phyloP scores from a whole-genome alignment of 106 monocot species.

The Posidonia australis region DNA sequence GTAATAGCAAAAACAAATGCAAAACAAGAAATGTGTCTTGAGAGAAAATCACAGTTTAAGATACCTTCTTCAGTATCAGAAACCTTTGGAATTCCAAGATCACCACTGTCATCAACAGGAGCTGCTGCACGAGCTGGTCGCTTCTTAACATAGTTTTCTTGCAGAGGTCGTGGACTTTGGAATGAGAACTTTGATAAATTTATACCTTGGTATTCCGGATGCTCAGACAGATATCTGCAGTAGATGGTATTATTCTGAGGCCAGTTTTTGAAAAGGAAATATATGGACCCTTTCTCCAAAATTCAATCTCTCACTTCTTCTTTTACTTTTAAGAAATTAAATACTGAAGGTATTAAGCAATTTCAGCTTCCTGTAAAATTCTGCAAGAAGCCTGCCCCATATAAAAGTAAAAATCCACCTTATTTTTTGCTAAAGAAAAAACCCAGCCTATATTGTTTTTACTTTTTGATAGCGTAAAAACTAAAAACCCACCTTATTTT shows the following conservation, averaged over 20 bases:
- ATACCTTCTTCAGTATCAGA: background rate
- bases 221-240: slow-evolving; percentile 48
- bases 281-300: background rate
- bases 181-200: slow-evolving; percentile 56
- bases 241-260: background rate
- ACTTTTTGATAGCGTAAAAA: no score
- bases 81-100: background rate
- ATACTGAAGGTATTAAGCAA: no score
- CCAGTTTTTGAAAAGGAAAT: background rate
- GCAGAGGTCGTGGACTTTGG: slow-evolving; percentile 58
- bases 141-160: slow-evolving; percentile 70
- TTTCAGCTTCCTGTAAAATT: no score
- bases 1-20: no score
- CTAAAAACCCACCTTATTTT: no score
- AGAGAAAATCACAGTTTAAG: background rate
- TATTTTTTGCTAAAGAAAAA: no score
- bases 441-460: no score
- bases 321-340: no score
- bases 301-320: no score
- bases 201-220: slow-evolving; percentile 52
- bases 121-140: slow-evolving; percentile 5
- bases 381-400: no score
- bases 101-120: slow-evolving; percentile 8
- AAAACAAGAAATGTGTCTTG: no score
- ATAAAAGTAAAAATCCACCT: no score